phyloP scores from a whole-genome alignment of 208 protist species.

The Paratrypanosoma confusum region DNA sequence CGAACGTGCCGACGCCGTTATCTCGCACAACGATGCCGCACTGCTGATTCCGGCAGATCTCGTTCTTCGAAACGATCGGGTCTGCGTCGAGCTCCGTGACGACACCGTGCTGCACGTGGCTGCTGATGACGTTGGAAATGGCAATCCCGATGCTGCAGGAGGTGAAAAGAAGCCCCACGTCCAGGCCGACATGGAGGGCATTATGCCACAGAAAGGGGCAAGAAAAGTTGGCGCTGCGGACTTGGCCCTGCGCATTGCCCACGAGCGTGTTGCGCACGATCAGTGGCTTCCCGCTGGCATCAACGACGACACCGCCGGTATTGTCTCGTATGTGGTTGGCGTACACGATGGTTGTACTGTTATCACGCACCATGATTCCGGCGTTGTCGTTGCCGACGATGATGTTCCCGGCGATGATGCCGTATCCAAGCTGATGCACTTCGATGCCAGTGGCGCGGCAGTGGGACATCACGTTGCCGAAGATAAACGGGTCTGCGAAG shows the following conservation, averaged over 20 bases:
- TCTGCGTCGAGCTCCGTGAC: slow-evolving; percentile 72
- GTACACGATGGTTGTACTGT: slow-evolving; percentile 41
- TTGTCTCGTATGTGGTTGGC: slow-evolving; percentile 57
- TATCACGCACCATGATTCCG: slow-evolving; percentile 31
- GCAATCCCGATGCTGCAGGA: slow-evolving; percentile 49
- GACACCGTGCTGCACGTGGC: slow-evolving; percentile 45
- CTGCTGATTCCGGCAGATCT: slow-evolving; percentile 24
- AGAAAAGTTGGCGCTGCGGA: slow-evolving; percentile 29
- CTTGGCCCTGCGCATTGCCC: slow-evolving; percentile 34
- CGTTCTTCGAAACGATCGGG: slow-evolving; percentile 52
- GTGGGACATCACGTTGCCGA: slow-evolving; percentile 68
- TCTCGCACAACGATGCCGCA: slow-evolving; percentile 43
- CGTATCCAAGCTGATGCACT: slow-evolving; percentile 34
- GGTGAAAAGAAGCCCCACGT: slow-evolving; percentile 40
- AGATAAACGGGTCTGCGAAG: slow-evolving; percentile 75
- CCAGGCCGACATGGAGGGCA: slow-evolving; percentile 18
- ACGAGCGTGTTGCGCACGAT: slow-evolving; percentile 52
- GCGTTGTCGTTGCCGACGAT: slow-evolving; percentile 37
- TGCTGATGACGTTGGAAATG: slow-evolving; percentile 33
- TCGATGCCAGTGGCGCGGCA: slow-evolving; percentile 46
- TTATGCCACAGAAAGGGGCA: slow-evolving; percentile 65
- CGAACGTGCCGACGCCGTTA: slow-evolving; percentile 68
- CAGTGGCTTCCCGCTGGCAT: slow-evolving; percentile 21
- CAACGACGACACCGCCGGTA: slow-evolving; percentile 23
- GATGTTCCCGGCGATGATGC: slow-evolving; percentile 68